Base-by-base conservation (phyloP, 495 filamentous ascomycete species). In the Penicilliopsis zonata region DNA sequence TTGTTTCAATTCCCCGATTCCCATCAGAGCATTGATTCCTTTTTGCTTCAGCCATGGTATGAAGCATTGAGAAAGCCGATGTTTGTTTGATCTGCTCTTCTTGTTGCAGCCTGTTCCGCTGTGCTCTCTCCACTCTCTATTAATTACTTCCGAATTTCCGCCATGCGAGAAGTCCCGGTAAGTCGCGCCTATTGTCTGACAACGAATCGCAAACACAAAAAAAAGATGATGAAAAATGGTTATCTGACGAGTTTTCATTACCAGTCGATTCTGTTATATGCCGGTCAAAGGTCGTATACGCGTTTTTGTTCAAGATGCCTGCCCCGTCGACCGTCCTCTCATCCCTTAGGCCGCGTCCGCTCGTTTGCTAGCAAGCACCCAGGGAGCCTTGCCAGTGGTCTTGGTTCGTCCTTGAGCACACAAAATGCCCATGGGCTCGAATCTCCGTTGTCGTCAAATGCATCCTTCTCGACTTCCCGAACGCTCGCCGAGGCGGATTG, bases 401-500 rank as follows among this genome's bases (percentile, higher is more conserved):
- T 42, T 30, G 14, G 31, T 27, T 36, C 31, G 18, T 27, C 42
- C 15, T 37, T 47, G 13, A 9, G 34, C 21, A n/a, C n/a, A n/a
- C 36, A 24, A 25, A 40, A 30, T 26, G 20, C 31, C 2, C 15
- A 28, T 40, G 38, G 34, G 1, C 28, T 40, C 9, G 19, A 39
- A 26, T 26, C 36, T 8, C 35, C 35, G 8, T n/a, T n/a, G n/a
- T 36, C 41, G n/a, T 50, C 50, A 3, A 34, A 40, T 3, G 38
- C 50, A 5, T 49, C 57, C 1, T 67, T 61, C 37, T 64, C 57
- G 9, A 57, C 61, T 7, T 55, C 56, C 6, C 37, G 60, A 8
- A 39, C 44, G 17, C 34, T 50, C 6, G 44, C 48, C 5, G 49
- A 58, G 1, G 37, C 59, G 3, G 71, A 74, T 46, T 94, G 86